Conservation (phyloP, 176 grass and related monocot genomes). For the maize (Zea mays) region Zm-B73-REFERENCE-NAM-5.0 NC_050097.1:10432501-10433000, state of each 20-base stretch:
- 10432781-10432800: slow-evolving; percentile 70
- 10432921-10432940: no score
- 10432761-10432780: slow-evolving; percentile 47
- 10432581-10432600: slow-evolving; percentile 16
- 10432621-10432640: background rate
- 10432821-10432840: slow-evolving; percentile 80
- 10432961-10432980: no score
- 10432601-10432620: slow-evolving; percentile 48
- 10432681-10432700: background rate
- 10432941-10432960: no score
- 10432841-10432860: slow-evolving; percentile 72
- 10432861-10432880: slow-evolving; percentile 75
- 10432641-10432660: slow-evolving; percentile 39
- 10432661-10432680: slow-evolving; percentile 38
- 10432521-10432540: background rate
- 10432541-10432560: background rate
- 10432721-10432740: slow-evolving; percentile 34
- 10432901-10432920: background rate
- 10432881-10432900: slow-evolving; percentile 38
- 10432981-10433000: background rate
- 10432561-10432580: background rate
- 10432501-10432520: background rate
- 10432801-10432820: slow-evolving; percentile 60
- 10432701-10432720: background rate
- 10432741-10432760: background rate